Conservation (phyloP, 2,329 filamentous ascomycete genomes). For the Aspergillus clavatus region DNA sequence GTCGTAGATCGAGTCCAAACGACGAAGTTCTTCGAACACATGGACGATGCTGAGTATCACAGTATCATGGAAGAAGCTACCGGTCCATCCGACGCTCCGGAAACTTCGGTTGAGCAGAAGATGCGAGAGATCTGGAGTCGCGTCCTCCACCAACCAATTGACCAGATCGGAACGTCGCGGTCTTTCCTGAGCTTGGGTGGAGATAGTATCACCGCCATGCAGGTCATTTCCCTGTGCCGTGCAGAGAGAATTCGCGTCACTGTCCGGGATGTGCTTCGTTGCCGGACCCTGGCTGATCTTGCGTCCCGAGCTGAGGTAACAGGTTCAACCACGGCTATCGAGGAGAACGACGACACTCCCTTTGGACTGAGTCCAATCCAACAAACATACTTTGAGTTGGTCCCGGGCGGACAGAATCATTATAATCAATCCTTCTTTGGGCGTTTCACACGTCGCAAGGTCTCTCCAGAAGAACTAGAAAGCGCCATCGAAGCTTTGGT, state of each 20-base stretch:
- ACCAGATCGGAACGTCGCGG: too few species aligned
- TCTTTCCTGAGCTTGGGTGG: too few species aligned
- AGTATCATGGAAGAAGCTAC: too few species aligned
- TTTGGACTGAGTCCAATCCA: constrained; percentile 4
- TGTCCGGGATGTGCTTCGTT: constrained; percentile 2
- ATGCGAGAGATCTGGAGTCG: too few species aligned
- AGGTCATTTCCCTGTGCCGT: background rate
- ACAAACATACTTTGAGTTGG: constrained; percentile 4
- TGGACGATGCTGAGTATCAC: too few species aligned
- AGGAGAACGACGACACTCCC: background rate
- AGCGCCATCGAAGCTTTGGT: background rate
- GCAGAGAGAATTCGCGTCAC: background rate
- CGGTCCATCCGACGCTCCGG: too few species aligned
- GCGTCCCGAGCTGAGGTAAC: background rate
- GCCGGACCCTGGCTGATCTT: background rate
- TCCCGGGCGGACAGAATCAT: too few species aligned
- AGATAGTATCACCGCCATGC: background rate
- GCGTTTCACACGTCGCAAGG: background rate
- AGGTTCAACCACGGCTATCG: background rate
- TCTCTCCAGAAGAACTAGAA: background rate
- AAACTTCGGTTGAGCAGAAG: too few species aligned
- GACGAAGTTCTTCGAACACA: too few species aligned
- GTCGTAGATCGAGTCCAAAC: too few species aligned
- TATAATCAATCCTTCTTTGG: background rate
- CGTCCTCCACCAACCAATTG: too few species aligned